Evolutionary conservation across 1,284 basidiomycete genomes (phyloP), one percentile per base, ranked within the genome.

Genomic region (Wolfiporia cocos): DNA sequence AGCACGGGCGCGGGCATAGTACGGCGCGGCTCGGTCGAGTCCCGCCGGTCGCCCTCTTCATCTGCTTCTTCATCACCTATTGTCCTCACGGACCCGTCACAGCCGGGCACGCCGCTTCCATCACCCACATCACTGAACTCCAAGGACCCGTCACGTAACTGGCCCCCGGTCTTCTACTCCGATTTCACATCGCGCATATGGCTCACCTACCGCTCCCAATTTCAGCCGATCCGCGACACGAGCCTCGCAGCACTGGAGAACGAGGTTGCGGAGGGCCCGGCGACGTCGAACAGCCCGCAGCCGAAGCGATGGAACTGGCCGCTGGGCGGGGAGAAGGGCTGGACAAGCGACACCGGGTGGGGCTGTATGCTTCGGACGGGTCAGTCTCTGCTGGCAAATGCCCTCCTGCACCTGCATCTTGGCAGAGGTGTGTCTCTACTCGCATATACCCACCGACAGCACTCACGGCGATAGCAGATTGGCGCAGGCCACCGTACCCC

Each of bases 341-440:
- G 92, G 77, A 91, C 85, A n/a, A 89, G 79, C 51, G 95, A 99
- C 68, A 73, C 91, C 0, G 95, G 95, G 0, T 99, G 95, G 95
- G 95, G 95, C 0, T 99, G 95, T 63, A 98, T 99, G 95, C 64
- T 98, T 21, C 69, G 95, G 19, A 98, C 95, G 0, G 94, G 93
- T 0, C 95, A 98, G 66, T 90, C 87, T 53, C 60, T 99, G 48
- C 70, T 99, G 14, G 95, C 92, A 4, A 97, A 94, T 54, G 82
- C 93, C 0, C 68, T 98, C 18, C 63, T 94, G 12, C 78, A 86
- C 58, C 65, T 89, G 4, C 90, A 95, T 65, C 70, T 96, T 1
- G 91, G 92, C 2, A 73, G 92, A 67, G 88, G 91, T 92, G 51
- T 49, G 84, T 70, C 12, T 29, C n/a, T n/a, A n/a, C n/a, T n/a